Evolutionary conservation across 23 red algal species (phyloP).

Genomic region (Gracilaria caudata): DNA sequence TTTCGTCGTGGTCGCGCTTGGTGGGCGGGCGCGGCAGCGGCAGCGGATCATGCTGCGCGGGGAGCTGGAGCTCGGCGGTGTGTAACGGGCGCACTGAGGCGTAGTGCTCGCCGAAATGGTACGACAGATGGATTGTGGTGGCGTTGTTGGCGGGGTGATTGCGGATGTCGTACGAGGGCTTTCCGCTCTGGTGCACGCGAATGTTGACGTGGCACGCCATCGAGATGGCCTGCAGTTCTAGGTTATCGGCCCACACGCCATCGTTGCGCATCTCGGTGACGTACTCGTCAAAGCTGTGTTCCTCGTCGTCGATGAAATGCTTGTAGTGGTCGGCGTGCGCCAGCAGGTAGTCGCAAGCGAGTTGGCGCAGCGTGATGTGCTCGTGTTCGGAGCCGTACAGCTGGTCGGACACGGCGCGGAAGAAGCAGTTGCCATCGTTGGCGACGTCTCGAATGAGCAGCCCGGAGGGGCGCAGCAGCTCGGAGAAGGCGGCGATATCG

Average conservation of each 20-base stretch:
- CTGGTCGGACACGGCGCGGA: conserved; percentile 86
- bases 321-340: conserved; percentile 62
- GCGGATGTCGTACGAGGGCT: conserved; percentile 80
- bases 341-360: conserved; percentile 57
- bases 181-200: conserved; percentile 79
- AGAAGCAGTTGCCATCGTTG: conserved; percentile 86
- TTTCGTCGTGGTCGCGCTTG: not conserved
- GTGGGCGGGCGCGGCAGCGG: conserved; percentile 19
- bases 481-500: conserved; percentile 46
- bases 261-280: conserved; percentile 66
- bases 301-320: conserved; percentile 76
- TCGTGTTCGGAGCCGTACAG: conserved; percentile 67
- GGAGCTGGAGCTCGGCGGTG: conserved; percentile 13
- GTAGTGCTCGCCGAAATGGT: conserved; percentile 80
- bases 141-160: conserved; percentile 70
- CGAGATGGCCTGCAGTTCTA: conserved; percentile 78
- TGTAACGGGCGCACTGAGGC: conserved; percentile 63
- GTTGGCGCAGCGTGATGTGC: conserved; percentile 59
- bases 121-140: conserved; percentile 70
- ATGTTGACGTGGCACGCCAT: conserved; percentile 80
- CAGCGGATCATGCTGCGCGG: conserved; percentile 53
- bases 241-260: conserved; percentile 80
- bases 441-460: conserved; percentile 70
- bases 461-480: conserved; percentile 28
- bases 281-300: conserved; percentile 76